Conservation (phyloP, 768 basidiomycete species). For the Tulasnella sp. region DNA sequence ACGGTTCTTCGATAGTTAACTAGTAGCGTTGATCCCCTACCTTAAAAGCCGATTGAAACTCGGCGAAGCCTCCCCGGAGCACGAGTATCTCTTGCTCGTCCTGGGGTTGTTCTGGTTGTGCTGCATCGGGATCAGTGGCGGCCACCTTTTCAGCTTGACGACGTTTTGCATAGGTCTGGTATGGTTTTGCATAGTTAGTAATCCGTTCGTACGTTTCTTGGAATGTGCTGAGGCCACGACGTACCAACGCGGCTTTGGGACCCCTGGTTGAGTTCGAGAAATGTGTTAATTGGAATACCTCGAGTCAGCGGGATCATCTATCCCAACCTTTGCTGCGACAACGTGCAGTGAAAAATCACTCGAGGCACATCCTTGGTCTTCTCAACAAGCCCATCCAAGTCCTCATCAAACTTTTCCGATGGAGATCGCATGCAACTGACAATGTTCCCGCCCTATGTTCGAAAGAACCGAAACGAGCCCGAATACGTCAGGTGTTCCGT, state of each 20-base stretch:
- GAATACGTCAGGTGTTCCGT: not conserved
- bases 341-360: slow-evolving; percentile 70
- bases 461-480: not conserved
- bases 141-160: slow-evolving; percentile 29
- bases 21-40: not conserved
- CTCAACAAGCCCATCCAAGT: slow-evolving; percentile 51
- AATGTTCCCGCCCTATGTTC: slow-evolving; percentile 64
- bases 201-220: no score
- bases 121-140: slow-evolving; percentile 36
- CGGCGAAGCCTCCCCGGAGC: slow-evolving; percentile 62
- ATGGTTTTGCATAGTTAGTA: no score
- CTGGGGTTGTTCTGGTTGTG: slow-evolving; percentile 30
- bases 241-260: slow-evolving; percentile 67
- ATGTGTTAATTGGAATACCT: slow-evolving; percentile 11
- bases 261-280: slow-evolving; percentile 41
- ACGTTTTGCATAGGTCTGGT: slow-evolving; percentile 61
- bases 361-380: slow-evolving; percentile 53
- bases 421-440: slow-evolving; percentile 55
- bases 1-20: no score
- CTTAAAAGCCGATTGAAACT: slow-evolving; percentile 55
- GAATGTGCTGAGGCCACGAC: slow-evolving; percentile 21
- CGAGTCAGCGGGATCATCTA: not conserved
- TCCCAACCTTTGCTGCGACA: slow-evolving; percentile 68
- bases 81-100: slow-evolving; percentile 51
- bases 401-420: slow-evolving; percentile 48